Base-by-base conservation (phyloP, 805 yeast species). In the Candida boleticola region DNA sequence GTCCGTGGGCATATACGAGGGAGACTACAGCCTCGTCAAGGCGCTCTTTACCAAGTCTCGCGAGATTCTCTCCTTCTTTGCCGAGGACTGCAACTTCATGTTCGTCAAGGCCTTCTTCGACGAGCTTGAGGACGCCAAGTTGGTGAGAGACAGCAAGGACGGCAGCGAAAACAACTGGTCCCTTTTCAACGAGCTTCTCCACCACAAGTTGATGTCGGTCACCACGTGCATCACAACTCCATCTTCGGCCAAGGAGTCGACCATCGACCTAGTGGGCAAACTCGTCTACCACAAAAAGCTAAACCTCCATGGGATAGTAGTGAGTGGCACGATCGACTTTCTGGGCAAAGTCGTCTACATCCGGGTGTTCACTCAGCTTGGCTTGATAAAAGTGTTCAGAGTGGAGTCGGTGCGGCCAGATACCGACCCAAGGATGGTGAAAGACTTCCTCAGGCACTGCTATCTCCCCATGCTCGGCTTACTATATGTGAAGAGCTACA, bases 401-500 rank as follows among this genome's bases (percentile, higher is more conserved):
- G 27, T 23, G 27, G 27, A 23, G 10, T 23, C 27, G 11, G 27
- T 23, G 27, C 10, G 11, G 11, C 7, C 11, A 7, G 27, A 7
- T 7, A 23, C 27, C 7, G 27, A 23, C 27, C 27, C 27, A 23
- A 23, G 13, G 5, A 14, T 4, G 16, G 18, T 35, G 13, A 9
- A n/a, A 9, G 20, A 5, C 6, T 35, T 22, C 14, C 27, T 35
- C 20, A 35, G 27, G 9, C 18, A 25, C 16, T 5, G 17, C 6
- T 14, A 19, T 5, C 27, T 35, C 9, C 25, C 14, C 26, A 6
- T 25, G 31, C 13, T 38, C 13, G 41, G 41, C 17, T 19, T 36
- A 16, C 36, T 26, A 14, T 38, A 29, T 19, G 41, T 38, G 4
- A 31, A 38, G 27, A 22, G 36, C n/a, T 29, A 26, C 20, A 36